Evolutionary conservation across 148 eudicot genomes (phyloP), one percentile per base, ranked within the genome.

Genomic region (Talinum fruticosum): DNA sequence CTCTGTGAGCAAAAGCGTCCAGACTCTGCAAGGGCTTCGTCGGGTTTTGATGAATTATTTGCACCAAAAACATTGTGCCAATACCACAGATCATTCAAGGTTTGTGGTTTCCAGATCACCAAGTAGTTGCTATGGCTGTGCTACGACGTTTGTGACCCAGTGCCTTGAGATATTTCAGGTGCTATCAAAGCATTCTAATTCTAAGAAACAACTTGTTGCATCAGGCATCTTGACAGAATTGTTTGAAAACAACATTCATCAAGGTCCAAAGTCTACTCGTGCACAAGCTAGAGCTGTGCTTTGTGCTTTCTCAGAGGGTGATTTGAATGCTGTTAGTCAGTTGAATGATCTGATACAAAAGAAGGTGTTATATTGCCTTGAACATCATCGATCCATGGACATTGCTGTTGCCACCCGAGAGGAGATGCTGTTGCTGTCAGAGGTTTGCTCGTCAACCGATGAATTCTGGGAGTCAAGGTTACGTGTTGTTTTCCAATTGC

Each of bases 1-100:
- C 78, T 96, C 98, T 71, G 99, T 96, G 67, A 96, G 98, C 90
- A 96, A 93, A 92, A 96, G 99, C 80, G 99, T 96, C 67, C 99
- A 96, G 88, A 96, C 99, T 62, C 89, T 96, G 75, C 99, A 96
- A 88, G 99, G 99, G 82, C 98, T 96, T 86, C 89, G 97, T 53
- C 95, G 92, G 66, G 99, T 93, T 81, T 80, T 96, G 76, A 96
- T 96, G 99, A 93, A 84, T 75, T 96, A 93, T 81, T 82, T 95
- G 90, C 95, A 95, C 83, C 87, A 89, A 73, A 92, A 92, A 78
- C 85, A 91, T 68, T 87, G 87, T 81, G 91, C 87, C 73, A 82
- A 80, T 76, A 77, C 87, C 28, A 78, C 77, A 37, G 85, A 86
- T 74, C 78, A 93, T 62, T 90, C 98, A 44, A 91, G 97, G 79